Conservation (phyloP, 148 eudicot species). For the Camellia granthamiana region DNA sequence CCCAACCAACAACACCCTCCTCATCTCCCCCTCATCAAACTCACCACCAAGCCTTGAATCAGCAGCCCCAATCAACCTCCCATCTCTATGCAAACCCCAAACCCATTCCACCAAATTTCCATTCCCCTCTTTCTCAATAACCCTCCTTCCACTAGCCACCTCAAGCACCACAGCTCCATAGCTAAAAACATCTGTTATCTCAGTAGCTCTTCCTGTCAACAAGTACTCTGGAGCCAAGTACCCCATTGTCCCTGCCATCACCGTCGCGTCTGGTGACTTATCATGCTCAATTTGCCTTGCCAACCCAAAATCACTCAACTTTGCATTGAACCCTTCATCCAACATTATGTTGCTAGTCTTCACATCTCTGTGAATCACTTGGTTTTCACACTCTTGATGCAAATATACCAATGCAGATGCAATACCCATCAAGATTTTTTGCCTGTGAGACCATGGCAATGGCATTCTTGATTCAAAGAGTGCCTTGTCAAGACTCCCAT, state of each 20-base stretch:
- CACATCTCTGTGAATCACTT: slow-evolving; percentile 70
- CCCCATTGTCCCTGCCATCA: slow-evolving; percentile 87
- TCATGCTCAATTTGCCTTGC: slow-evolving; percentile 73
- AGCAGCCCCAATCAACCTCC: slow-evolving; percentile 41
- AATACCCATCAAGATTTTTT: slow-evolving; percentile 56
- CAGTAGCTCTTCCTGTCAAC: slow-evolving; percentile 67
- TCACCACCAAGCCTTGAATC: slow-evolving; percentile 53
- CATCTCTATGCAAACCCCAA: slow-evolving; percentile 68
- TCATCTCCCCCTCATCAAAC: slow-evolving; percentile 61
- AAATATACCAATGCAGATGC: slow-evolving; percentile 75
- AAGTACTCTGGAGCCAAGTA: slow-evolving; percentile 80
- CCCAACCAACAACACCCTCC: slow-evolving; percentile 58
- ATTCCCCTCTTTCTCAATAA: slow-evolving; percentile 50
- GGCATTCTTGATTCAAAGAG: slow-evolving; percentile 58
- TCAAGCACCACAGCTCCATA: slow-evolving; percentile 77
- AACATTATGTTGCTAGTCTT: slow-evolving; percentile 83
- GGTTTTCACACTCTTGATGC: slow-evolving; percentile 84
- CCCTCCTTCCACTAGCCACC: slow-evolving; percentile 73
- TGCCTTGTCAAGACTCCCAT: slow-evolving; percentile 88
- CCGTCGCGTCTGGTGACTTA: slow-evolving; percentile 71
- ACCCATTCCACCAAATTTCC: slow-evolving; percentile 82
- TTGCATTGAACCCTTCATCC: slow-evolving; percentile 63
- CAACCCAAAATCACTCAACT: slow-evolving; percentile 71
- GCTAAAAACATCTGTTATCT: slow-evolving; percentile 70
- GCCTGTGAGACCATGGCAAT: slow-evolving; percentile 57